These are phyloP conservation scores for Aspergillus versicolor DNA, from an alignment of 2,329 filamentous ascomycete genomes.

Conservation along the genomic window DNA sequence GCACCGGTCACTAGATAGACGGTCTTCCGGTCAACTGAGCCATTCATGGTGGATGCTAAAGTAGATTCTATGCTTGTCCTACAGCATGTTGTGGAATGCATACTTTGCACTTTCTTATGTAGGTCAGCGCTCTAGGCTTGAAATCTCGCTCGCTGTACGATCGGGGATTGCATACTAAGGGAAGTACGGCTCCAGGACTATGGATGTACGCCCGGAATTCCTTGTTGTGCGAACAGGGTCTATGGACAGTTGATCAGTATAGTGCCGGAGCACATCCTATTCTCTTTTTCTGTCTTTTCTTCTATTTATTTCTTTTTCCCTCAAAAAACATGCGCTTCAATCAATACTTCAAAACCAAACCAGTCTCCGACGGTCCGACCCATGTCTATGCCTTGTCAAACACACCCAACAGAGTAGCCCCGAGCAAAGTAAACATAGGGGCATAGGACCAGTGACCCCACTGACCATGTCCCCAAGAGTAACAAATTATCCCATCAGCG, in stretches of 20 bases:
- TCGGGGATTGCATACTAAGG: neutral
- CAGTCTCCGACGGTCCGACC: neutral
- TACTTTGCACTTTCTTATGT: neutral
- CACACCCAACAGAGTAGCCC: slow-evolving; percentile 21
- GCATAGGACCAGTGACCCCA: slow-evolving; percentile 54
- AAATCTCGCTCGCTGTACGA: neutral
- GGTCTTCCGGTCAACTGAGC: neutral
- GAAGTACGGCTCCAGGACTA: too few relatives aligned
- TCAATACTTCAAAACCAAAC: neutral
- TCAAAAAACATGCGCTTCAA: too few relatives aligned
- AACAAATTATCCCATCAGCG: slow-evolving; percentile 49
- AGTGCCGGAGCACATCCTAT: neutral
- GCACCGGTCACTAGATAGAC: slow-evolving; percentile 4
- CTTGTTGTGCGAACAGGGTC: neutral
- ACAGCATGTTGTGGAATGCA: neutral
- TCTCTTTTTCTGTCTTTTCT: neutral
- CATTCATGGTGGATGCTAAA: neutral
- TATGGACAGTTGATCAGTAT: neutral
- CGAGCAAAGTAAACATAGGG: slow-evolving; percentile 38
- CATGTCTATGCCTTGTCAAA: slow-evolving; percentile 1
- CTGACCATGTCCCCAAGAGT: slow-evolving; percentile 41
- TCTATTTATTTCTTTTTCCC: neutral
- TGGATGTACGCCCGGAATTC: too few relatives aligned
- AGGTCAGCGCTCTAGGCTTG: neutral
- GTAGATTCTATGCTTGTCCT: neutral